A percentile compares a stretch with the other conserved stretches of the same genome.
These are phyloP conservation scores for Phialophora chinensis DNA, from an alignment of 2,329 filamentous ascomycete species.

Conservation along the genomic window DNA sequence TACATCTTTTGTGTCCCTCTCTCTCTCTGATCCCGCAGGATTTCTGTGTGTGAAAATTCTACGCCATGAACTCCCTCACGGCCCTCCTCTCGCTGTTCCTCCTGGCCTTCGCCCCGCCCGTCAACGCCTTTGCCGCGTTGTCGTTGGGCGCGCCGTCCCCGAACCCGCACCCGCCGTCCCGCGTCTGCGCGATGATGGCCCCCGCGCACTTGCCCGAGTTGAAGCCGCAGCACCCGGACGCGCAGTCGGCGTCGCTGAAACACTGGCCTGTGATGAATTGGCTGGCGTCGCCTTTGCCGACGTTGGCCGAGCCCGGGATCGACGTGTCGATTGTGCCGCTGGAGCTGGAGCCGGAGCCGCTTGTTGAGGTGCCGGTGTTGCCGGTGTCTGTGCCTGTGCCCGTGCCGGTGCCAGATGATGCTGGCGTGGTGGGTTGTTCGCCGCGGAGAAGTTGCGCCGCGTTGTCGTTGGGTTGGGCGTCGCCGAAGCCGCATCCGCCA, in stretches of 20 bases:
- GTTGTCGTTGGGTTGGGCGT: slow-evolving; percentile 39
- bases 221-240: slow-evolving; percentile 47
- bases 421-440: slow-evolving; percentile 17
- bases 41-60: neutral
- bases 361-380: too few relatives aligned
- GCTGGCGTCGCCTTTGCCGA: slow-evolving; percentile 39
- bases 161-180: slow-evolving; percentile 42
- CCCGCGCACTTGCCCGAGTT: slow-evolving; percentile 46
- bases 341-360: slow-evolving; percentile 5
- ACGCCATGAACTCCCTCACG: slow-evolving; percentile 29
- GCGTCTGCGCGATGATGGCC: slow-evolving; percentile 33
- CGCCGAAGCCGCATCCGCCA: slow-evolving; percentile 42
- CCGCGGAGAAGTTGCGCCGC: slow-evolving; percentile 36
- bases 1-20: too few relatives aligned
- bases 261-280: slow-evolving; percentile 51
- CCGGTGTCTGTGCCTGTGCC: neutral
- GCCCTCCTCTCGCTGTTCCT: neutral
- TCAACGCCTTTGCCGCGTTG: slow-evolving; percentile 36
- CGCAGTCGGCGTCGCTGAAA: slow-evolving; percentile 47
- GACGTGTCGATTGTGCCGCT: slow-evolving; percentile 23
- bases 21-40: too few relatives aligned
- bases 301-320: slow-evolving; percentile 30
- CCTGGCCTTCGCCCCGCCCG: slow-evolving; percentile 25
- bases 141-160: slow-evolving; percentile 39
- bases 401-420: slow-evolving; percentile 14